Base-by-base conservation (phyloP, 495 filamentous ascomycete genomes). In the Daldinia vernicosa region DNA sequence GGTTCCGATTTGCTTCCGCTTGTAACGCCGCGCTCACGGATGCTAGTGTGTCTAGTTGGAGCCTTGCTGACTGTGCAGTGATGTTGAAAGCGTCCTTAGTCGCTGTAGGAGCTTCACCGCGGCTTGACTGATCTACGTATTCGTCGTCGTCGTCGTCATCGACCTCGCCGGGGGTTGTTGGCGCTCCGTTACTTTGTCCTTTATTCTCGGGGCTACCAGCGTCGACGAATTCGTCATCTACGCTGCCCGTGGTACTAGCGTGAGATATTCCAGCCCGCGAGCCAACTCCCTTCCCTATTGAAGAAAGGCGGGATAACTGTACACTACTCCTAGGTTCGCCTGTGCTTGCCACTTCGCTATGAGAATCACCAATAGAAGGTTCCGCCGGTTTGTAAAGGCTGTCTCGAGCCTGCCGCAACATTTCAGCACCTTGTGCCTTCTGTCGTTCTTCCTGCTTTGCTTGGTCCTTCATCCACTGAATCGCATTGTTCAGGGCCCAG, bases 401-500 rank as follows among this genome's bases (percentile, higher is more conserved):
- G 24, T 88, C 85, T 71, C 89, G 90, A 22, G 93, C 92, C 75
- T 93, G 88, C 70, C 90, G 89, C 47, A 98, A 78, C 22, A 90
- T 83, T 74, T 96, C 93, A 1, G 89, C 90, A 75, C 91, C 90
- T 35, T 88, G 89, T 28, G 86, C 86, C 37, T 89, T 89, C 62
- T 91, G 87, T 58, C 82, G 87, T 67, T 97, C 92, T 72, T 97
- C 94, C 77, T 94, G 91, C 71, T 91, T 93, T 6, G 93, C 94
- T 79, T 98, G 96, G 75, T 99, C 95, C 78, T 98, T 99, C 60
- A 92, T 89, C 91, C 93, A 98, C 78, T 98, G 95, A 59, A 99
- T 99, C 28, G 95, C 94, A 80, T 99, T 99, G 80, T 98, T 99
- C 62, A 99, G 84, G 9, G 95, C 92, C 95, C 95, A 99, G 78